Percentiles rank a stretch among this genome's conserved stretches.
These are phyloP conservation scores for Rhodomyrtus tomentosa DNA, from an alignment of 345 rosid species.

Conservation along the genomic window DNA sequence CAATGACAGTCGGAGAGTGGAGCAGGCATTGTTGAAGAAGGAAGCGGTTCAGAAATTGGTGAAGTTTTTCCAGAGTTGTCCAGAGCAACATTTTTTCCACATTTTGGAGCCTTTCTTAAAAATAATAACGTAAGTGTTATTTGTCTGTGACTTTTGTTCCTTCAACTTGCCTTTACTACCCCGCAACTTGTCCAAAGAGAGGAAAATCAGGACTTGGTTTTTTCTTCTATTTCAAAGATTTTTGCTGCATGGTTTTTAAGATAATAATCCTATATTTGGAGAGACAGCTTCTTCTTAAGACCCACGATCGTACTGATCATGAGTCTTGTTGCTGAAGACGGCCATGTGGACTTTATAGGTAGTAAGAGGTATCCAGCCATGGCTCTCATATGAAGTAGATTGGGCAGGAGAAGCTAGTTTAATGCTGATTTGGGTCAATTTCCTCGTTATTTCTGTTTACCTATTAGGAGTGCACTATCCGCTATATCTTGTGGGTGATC, in stretches of 20 bases:
- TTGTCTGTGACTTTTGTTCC: background rate
- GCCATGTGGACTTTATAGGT: background rate
- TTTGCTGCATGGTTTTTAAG: background rate
- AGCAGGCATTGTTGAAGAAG: conserved; percentile 81
- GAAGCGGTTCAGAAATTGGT: conserved; percentile 87
- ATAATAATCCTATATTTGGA: background rate
- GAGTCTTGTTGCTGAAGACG: background rate
- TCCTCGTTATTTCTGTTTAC: background rate
- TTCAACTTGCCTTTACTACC: background rate
- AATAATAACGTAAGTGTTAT: conserved; percentile 67
- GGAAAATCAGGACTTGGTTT: background rate
- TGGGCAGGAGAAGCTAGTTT: background rate
- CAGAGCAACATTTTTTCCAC: conserved; percentile 91
- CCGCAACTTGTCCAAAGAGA: background rate
- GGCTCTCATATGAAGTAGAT: background rate
- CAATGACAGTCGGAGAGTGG: conserved; percentile 92
- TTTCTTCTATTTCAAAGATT: background rate
- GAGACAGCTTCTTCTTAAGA: background rate
- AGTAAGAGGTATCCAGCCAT: background rate
- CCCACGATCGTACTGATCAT: background rate
- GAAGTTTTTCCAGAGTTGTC: conserved; percentile 87
- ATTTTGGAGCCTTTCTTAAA: conserved; percentile 98
- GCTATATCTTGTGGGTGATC: background rate
- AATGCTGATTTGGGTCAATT: background rate
- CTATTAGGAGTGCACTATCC: background rate